Evolutionary conservation across 805 yeast genomes (phyloP).

Genomic region (Candida nemodendra): DNA sequence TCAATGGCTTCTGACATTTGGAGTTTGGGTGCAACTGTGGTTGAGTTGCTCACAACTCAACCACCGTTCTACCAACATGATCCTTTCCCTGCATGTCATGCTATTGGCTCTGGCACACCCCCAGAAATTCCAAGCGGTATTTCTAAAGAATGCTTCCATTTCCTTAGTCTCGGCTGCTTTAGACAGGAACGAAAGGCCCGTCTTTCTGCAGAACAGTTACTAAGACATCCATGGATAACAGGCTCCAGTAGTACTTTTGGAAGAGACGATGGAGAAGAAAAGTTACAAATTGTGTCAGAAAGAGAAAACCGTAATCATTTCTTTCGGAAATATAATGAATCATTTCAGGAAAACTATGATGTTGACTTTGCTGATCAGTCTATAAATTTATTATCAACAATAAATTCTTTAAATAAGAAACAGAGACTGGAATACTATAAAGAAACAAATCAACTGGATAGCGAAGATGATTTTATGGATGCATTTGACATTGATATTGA

Average conservation of each 20-base stretch:
- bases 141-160: constrained; percentile 33
- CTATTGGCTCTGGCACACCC: constrained; percentile 71
- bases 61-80: constrained; percentile 84
- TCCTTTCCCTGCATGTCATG: constrained; percentile 79
- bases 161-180: constrained; percentile 66
- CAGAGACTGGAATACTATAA: constrained; percentile 20
- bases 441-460: constrained; percentile 16
- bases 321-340: constrained; percentile 18
- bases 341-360: constrained; percentile 17
- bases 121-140: constrained; percentile 60
- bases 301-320: constrained; percentile 7
- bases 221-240: constrained; percentile 61
- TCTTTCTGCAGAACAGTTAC: constrained; percentile 51
- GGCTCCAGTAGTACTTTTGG: constrained; percentile 1
- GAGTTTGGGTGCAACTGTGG: constrained; percentile 94
- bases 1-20: constrained; percentile 87
- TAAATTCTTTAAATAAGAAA: constrained; percentile 17
- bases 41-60: constrained; percentile 79
- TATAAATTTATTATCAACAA: constrained; percentile 13
- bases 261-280: constrained; percentile 4
- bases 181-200: constrained; percentile 66
- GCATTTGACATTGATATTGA: constrained; percentile 19
- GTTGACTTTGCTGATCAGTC: constrained; percentile 20
- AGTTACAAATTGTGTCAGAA: constrained; percentile 3
- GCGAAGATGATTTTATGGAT: constrained; percentile 19